These are phyloP conservation scores for Panicum hallii DNA, from an alignment of 202 grass and related monocot species.

Conservation along the genomic window DNA sequence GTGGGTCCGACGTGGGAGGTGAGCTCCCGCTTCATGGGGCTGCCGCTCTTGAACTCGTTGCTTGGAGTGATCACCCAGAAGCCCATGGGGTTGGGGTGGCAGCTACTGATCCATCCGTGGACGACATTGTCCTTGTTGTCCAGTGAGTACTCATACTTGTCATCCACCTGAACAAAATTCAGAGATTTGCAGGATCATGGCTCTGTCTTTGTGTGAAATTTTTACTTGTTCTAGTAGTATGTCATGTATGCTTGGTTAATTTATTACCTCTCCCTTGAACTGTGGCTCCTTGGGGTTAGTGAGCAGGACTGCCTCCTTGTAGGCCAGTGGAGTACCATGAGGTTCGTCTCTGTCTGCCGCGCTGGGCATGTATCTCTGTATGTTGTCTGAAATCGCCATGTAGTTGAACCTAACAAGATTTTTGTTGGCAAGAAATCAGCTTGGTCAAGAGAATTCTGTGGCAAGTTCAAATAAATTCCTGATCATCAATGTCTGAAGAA, in stretches of 20 bases:
- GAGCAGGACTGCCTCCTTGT: constrained; percentile 73
- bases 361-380: constrained; percentile 71
- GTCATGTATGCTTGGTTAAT: not conserved
- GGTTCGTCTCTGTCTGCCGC: constrained; percentile 43
- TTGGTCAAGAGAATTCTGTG: not conserved
- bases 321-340: constrained; percentile 49
- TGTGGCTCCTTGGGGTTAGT: constrained; percentile 51
- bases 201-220: no score
- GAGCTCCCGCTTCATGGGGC: constrained; percentile 70
- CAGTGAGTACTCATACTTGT: constrained; percentile 82
- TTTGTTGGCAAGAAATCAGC: not conserved
- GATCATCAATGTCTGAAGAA: not conserved
- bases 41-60: constrained; percentile 74
- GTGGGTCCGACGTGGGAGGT: constrained; percentile 38
- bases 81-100: constrained; percentile 41
- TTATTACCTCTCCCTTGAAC: constrained; percentile 67
- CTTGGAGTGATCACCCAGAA: constrained; percentile 92
- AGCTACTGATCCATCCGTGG: constrained; percentile 74
- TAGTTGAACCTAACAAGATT: constrained; percentile 57
- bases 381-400: constrained; percentile 74
- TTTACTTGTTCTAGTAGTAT: no score
- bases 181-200: no score
- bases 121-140: constrained; percentile 74
- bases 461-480: not conserved
- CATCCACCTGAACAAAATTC: constrained; percentile 57